Base-by-base conservation (phyloP, 805 yeast species). In the Candida caryicola region DNA sequence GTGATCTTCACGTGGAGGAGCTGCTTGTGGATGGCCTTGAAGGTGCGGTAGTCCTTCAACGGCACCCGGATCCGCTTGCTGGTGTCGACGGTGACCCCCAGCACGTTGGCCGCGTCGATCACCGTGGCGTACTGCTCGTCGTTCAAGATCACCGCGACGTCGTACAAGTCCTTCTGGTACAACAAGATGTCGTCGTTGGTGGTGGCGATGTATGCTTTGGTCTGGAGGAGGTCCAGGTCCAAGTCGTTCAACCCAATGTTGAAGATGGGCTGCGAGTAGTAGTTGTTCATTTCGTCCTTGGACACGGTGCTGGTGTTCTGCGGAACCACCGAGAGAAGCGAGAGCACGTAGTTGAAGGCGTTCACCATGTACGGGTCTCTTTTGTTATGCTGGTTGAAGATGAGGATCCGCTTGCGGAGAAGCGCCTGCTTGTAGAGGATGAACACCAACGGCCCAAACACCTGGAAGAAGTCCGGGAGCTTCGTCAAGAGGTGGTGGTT, bases 171-270 rank as follows among this genome's bases (percentile, higher is more conserved):
- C 12, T 52, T 51, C 46, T 80, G 82, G 43, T 72, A 77, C 49
- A 80, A 62, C 23, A 84, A 59, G 17, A 85, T 75, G 31, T 76
- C 81, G 51, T 85, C 95, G 16, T 82, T 74, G 2, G 91, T 81
- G 5, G 77, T 66, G 2, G 82, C 89, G 28, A 82, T 63, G 47
- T 62, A 81, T 1, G 76, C 73, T 12, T 51, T 45, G n/a, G 43
- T 33, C 21, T 47, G 34, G 2, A 48, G 17, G 28, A 59, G 44
- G 8, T 43, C 37, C 26, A 36, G 38, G 6, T 37, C 37, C 60
- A 70, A 34, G 54, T 85, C 91, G 36, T 73, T 71, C 23, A 85
- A 71, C 15, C 84, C 78, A 19, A 84, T 71, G 38, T 77, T 78
- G 58, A 77, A 85, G n/a, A 82, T 45, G 1, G 85, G 83, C 37